These are phyloP conservation scores for Daedalea quercina DNA, from an alignment of 768 basidiomycete genomes.

Conservation along the genomic window DNA sequence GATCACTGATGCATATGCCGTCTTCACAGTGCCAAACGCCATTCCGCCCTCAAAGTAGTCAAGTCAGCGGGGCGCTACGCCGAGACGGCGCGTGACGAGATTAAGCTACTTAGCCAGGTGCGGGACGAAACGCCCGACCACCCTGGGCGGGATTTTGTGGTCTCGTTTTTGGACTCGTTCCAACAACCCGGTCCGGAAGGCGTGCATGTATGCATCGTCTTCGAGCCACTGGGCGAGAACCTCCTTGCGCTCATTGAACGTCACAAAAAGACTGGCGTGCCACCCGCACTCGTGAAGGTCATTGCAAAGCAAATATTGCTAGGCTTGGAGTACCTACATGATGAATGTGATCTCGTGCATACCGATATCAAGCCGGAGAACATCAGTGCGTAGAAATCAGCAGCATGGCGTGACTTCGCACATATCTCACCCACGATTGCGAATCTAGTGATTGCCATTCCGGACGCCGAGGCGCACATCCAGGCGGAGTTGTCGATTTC, in stretches of 20 bases:
- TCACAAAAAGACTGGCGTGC: conserved; percentile 79
- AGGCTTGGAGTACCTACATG: conserved; percentile 87
- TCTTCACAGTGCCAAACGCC: conserved; percentile 49
- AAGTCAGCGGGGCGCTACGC: conserved; percentile 94
- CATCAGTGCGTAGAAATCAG: conserved; percentile 56
- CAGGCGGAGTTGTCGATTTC: conserved; percentile 59
- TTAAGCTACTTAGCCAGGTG: conserved; percentile 81
- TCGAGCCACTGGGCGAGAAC: conserved; percentile 80
- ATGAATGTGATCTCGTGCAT: conserved; percentile 88
- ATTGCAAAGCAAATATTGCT: conserved; percentile 84
- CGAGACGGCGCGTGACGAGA: conserved; percentile 95
- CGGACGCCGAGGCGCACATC: conserved; percentile 74
- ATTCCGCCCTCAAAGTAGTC: conserved; percentile 91
- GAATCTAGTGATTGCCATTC: conserved; percentile 67
- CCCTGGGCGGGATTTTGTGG: conserved; percentile 73
- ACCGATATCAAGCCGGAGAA: conserved; percentile 96
- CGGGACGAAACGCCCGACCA: conserved; percentile 66
- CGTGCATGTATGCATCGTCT: conserved; percentile 85
- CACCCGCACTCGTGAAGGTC: conserved; percentile 73
- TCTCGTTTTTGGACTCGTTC: conserved; percentile 90
- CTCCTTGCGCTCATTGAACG: conserved; percentile 68
- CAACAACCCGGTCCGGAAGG: conserved; percentile 66
- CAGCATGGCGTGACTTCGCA: conserved; percentile 18
- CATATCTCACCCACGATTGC: neutral
- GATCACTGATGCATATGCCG: neutral